Evolutionary conservation across 140 eudicot genomes (phyloP), one percentile per base, ranked within the genome.

Genomic region (Cichorium intybus): DNA sequence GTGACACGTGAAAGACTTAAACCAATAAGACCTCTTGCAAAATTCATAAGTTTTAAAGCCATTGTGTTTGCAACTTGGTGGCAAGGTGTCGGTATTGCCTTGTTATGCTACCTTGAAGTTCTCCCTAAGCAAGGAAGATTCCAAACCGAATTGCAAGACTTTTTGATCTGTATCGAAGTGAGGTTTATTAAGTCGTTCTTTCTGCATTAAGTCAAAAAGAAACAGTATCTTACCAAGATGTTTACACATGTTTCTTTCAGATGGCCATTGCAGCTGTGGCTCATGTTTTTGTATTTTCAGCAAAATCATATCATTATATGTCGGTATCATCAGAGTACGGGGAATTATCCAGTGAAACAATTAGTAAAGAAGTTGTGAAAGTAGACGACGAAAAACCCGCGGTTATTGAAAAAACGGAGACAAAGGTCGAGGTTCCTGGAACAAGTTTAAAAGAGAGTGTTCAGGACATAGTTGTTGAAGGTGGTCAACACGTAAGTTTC

Each of bases 51-150:
- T 84, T 94, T 94, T 53, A 94, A 94, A 82, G 95, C 99, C 59
- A 94, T 94, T 58, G 99, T 94, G 21, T 94, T 94, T 53, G 99
- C 99, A 28, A 94, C 99, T 28, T 94, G 99, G 99, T 94, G 99
- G 99, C 99, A 94, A 86, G 97, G 97, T 24, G 90, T 94, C 3
- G 97, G 90, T 12, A 89, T 94, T 39, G 97, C 86, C 9, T 73
- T 94, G 55, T 69, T 86, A 71, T 86, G 95, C 67, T 49, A 78
- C 68, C 65, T 81, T 33, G 54, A 77, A 14, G 72, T 89, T 74
- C 77, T 94, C 31, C 94, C 95, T 7, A 79, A 68, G 2, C 81
- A 78, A 15, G 95, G 82, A 37, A 72, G 62, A 37, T 72, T 93
- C 49, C 80, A 93, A 69, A 83, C 88, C 34, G 91, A 68, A 56